Evolutionary conservation across 2,329 filamentous ascomycete species (phyloP).

Genomic region (Rhynchosporium graminicola): DNA sequence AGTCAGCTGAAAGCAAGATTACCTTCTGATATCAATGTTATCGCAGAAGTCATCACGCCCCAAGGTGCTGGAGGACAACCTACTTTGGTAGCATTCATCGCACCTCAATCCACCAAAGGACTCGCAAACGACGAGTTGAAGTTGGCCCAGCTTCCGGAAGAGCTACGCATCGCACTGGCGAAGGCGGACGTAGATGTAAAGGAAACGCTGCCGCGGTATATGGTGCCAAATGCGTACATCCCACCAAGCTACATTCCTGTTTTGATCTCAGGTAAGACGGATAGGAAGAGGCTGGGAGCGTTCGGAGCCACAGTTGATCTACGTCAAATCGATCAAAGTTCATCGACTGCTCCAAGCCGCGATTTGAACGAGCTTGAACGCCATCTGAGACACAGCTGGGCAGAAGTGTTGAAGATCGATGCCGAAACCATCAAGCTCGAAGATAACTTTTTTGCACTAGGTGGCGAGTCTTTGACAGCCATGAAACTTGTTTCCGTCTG

Average conservation of each 20-base stretch:
- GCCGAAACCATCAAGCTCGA: constrained; percentile 23
- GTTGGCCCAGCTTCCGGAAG: constrained; percentile 2
- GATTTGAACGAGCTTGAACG: constrained; percentile 16
- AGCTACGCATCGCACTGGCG: constrained; percentile 7
- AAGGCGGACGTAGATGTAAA: constrained; percentile 27
- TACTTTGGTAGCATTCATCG: constrained; percentile 41
- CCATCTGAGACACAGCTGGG: constrained; percentile 25
- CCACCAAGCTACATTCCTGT: constrained; percentile 39
- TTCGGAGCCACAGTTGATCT: constrained; percentile 12
- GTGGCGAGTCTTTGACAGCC: constrained; percentile 42
- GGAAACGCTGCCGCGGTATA: constrained; percentile 41
- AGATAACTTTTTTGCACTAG: constrained; percentile 45
- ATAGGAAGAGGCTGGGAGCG: constrained; percentile 41
- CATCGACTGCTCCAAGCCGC: neutral
- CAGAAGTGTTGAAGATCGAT: constrained; percentile 25
- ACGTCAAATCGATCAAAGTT: constrained; percentile 6
- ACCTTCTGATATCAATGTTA: constrained; percentile 39
- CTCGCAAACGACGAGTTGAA: constrained; percentile 2
- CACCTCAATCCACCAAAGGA: constrained; percentile 24
- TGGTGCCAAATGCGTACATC: constrained; percentile 42
- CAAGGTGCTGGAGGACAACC: constrained; percentile 36
- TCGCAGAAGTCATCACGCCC: constrained; percentile 41
- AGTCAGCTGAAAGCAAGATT: constrained; percentile 44
- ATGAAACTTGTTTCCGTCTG: constrained; percentile 50
- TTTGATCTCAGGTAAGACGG: constrained; percentile 40